Base-by-base conservation (phyloP, 176 grass and related monocot genomes). In the Musa schizocarpa region DNA sequence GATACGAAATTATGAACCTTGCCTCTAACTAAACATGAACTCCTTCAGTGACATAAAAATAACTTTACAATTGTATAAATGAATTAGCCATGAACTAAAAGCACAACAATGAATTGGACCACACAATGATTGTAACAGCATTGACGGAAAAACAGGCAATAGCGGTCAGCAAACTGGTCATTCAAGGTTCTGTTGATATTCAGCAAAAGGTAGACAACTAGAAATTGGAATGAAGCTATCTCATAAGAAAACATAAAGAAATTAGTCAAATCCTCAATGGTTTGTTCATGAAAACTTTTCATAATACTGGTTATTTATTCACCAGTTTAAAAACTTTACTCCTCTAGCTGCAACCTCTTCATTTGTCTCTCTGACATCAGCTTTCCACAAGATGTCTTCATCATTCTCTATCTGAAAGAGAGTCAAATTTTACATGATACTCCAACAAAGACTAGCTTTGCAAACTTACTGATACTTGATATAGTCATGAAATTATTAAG, bases 321-420 rank as follows among this genome's bases (percentile, higher is more conserved):
- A 98, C 95, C 95, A 91, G 80, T 98, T 78, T 20, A 98, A 58
- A 69, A 98, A 98, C 76, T 89, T 91, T 71, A 85, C 81, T 69
- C 95, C 95, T 85, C 95, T 94, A 26, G 70, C 76, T 34, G 86
- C 78, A 25, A 91, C 58, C 0, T 86, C 82, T 58, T 93, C 88
- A 77, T 86, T 81, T 78, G 73, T 69, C 80, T 98, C 95, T 91
- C 95, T 89, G 19, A 85, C 77, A 80, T 91, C 79, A 51, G 86
- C 79, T 62, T 74, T 51, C 95, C 95, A 98, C 55, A 98, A 81
- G 50, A 91, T 65, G 83, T 98, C 95, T 78, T 94, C 95, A 50
- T 98, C 86, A 79, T 82, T 89, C 76, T 94, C 86, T 43, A 98
- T 84, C 95, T 98, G 84, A 20, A 72, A 69, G 52, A 67, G 73